These are phyloP conservation scores for Colletotrichum scovillei DNA, from an alignment of 2,329 filamentous ascomycete genomes.

Conservation along the genomic window DNA sequence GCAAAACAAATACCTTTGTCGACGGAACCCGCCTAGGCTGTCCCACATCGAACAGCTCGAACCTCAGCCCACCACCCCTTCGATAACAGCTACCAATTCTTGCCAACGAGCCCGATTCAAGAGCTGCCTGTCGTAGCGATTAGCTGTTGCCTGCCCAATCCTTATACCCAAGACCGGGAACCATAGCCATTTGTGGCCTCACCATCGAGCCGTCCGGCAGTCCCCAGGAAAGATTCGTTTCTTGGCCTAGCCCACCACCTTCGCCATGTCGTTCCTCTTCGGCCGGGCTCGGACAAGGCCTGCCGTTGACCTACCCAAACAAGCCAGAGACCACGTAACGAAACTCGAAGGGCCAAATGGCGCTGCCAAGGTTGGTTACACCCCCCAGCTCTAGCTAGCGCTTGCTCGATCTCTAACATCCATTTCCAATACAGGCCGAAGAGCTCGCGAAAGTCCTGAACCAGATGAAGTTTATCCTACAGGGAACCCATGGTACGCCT, in stretches of 20 bases:
- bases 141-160: not conserved
- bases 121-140: not conserved
- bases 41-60: not conserved
- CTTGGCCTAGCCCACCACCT: not conserved
- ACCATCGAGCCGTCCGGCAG: not conserved
- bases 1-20: not conserved
- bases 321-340: slow-evolving; percentile 65
- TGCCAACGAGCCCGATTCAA: not conserved
- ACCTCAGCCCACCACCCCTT: not conserved
- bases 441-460: slow-evolving; percentile 86
- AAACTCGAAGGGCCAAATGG: slow-evolving; percentile 63
- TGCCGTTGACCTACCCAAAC: slow-evolving; percentile 65
- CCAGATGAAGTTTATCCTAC: slow-evolving; percentile 93
- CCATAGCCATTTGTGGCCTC: not conserved
- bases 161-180: not conserved
- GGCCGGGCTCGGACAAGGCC: slow-evolving; percentile 63
- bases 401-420: slow-evolving; percentile 38
- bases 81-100: not conserved
- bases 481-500: slow-evolving; percentile 87
- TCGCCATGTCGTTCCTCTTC: slow-evolving; percentile 67
- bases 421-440: slow-evolving; percentile 71
- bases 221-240: not conserved
- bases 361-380: slow-evolving; percentile 55
- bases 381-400: not conserved
- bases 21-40: not conserved